Percentiles rank a stretch among this genome's conserved stretches.
Evolutionary conservation across 2,329 filamentous ascomycete genomes (phyloP).

Genomic region (Diaporthe citri): DNA sequence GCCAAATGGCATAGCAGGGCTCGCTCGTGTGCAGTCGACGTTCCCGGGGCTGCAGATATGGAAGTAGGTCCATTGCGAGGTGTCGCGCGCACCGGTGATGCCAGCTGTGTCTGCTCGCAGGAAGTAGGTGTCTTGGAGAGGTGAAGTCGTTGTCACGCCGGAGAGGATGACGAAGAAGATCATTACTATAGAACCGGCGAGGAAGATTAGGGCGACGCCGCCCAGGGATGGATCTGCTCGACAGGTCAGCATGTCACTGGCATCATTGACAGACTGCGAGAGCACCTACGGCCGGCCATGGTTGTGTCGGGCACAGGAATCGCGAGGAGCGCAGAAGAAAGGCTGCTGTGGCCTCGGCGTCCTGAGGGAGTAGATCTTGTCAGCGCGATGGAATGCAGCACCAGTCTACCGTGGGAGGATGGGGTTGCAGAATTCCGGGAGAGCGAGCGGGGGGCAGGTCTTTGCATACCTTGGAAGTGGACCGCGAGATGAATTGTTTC

Average conservation of each 20-base stretch:
- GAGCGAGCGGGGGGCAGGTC: background rate
- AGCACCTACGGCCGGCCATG: conserved; percentile 38
- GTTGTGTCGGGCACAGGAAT: background rate
- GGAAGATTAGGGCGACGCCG: conserved; percentile 60
- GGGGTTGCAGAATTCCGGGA: background rate
- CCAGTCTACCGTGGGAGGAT: background rate
- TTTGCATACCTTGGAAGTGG: background rate
- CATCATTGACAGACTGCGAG: background rate
- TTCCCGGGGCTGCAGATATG: conserved; percentile 78
- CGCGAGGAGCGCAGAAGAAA: background rate
- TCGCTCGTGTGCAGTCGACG: conserved; percentile 72
- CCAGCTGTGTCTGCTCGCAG: conserved; percentile 81
- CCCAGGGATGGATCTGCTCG: conserved; percentile 56
- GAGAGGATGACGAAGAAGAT: conserved; percentile 72
- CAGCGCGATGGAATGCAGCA: conserved; percentile 14
- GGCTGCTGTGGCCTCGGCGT: background rate
- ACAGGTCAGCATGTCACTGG: background rate
- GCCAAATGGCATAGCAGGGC: conserved; percentile 77
- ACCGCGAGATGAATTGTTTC: background rate
- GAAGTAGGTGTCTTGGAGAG: conserved; percentile 85
- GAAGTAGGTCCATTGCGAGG: conserved; percentile 92
- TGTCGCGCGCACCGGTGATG: conserved; percentile 75
- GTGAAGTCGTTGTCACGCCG: conserved; percentile 61
- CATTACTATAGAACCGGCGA: conserved; percentile 64
- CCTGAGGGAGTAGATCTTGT: background rate